Evolutionary conservation across 2,329 filamentous ascomycete species (phyloP).

Genomic region (Akanthomyces muscarius): DNA sequence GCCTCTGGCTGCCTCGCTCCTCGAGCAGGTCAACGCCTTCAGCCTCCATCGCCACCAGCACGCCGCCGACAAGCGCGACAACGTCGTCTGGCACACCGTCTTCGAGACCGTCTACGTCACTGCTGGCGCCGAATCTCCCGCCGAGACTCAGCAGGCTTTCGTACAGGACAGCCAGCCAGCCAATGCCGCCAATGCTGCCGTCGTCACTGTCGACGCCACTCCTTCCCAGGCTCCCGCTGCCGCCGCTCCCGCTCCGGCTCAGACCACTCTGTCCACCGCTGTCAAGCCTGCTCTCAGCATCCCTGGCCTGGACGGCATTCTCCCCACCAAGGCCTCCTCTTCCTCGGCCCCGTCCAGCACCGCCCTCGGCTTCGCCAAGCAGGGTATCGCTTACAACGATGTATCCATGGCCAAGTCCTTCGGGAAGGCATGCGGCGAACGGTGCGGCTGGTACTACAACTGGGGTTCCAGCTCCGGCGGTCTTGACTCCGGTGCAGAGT

Average conservation of each 20-base stretch:
- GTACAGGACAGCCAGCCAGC: slow-evolving; percentile 17
- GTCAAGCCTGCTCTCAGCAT: slow-evolving; percentile 20
- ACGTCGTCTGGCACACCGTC: slow-evolving; percentile 29
- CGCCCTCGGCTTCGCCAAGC: slow-evolving; percentile 41
- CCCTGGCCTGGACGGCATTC: too few relatives aligned
- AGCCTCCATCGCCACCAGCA: slow-evolving; percentile 41
- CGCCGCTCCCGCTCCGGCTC: slow-evolving; percentile 20
- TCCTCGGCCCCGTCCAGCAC: slow-evolving; percentile 1
- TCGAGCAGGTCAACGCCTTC: slow-evolving; percentile 41
- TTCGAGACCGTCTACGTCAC: slow-evolving; percentile 39
- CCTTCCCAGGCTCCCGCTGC: slow-evolving; percentile 14
- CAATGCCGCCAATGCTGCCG: slow-evolving; percentile 15
- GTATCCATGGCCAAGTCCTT: slow-evolving; percentile 50
- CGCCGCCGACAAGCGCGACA: slow-evolving; percentile 31
- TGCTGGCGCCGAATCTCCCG: slow-evolving; percentile 30
- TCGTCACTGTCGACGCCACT: neutral
- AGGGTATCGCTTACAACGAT: slow-evolving; percentile 66
- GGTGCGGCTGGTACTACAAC: slow-evolving; percentile 62
- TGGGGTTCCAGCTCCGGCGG: slow-evolving; percentile 52
- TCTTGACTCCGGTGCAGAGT: slow-evolving; percentile 47
- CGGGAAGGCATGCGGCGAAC: slow-evolving; percentile 31
- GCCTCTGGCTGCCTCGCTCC: slow-evolving; percentile 40
- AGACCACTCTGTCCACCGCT: slow-evolving; percentile 24
- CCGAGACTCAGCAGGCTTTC: slow-evolving; percentile 20
- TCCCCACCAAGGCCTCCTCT: too few relatives aligned